phyloP scores from a whole-genome alignment of 148 eudicot genomes.

The Rhododendron vialii region DNA sequence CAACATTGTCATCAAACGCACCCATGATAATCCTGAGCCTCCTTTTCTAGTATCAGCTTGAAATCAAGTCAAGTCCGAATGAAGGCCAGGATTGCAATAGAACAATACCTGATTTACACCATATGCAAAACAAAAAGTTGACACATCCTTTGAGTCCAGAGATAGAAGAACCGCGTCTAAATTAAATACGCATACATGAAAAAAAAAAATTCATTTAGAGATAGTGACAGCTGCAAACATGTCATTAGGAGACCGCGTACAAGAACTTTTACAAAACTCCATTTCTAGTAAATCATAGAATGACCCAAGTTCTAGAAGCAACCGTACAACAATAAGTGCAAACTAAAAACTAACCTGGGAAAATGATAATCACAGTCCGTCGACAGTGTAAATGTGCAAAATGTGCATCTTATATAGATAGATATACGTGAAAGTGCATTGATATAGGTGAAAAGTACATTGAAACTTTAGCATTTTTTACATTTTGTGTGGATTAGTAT shows the following conservation, averaged over 20 bases:
- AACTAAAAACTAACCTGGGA: not conserved
- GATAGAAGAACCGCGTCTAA: not conserved
- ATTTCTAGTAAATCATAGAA: not conserved
- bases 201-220: not conserved
- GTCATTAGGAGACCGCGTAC: not conserved
- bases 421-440: not conserved
- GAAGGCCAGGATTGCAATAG: not conserved
- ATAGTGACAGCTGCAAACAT: not conserved
- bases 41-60: not conserved
- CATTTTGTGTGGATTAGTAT: not conserved
- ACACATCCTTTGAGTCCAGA: not conserved
- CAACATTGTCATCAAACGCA: constrained; percentile 40
- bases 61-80: not conserved
- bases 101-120: constrained; percentile 1
- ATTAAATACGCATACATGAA: not conserved
- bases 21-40: constrained; percentile 25
- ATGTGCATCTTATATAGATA: not conserved
- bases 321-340: not conserved
- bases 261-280: not conserved
- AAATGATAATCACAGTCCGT: not conserved
- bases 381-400: not conserved
- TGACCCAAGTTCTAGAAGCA: not conserved
- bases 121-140: not conserved
- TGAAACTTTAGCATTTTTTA: not conserved
- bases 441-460: not conserved